phyloP scores from a whole-genome alignment of 257 asterid species.

The Solanum chmielewskii region DNA sequence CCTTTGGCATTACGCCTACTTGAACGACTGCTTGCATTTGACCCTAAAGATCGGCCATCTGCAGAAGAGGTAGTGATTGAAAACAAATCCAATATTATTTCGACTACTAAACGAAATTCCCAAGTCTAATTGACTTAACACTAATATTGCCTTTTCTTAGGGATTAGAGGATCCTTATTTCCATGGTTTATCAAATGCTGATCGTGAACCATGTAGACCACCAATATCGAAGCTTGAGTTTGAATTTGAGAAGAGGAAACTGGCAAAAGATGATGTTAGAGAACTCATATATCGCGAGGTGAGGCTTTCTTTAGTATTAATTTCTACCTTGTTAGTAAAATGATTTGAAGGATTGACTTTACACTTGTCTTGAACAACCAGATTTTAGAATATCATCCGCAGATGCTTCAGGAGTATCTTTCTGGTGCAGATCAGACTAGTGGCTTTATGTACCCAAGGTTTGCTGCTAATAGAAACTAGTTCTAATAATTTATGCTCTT shows the following conservation, averaged over 20 bases:
- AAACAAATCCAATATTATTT: not conserved
- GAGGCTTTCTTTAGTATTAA: not conserved
- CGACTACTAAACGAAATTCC: not conserved
- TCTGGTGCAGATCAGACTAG: slow-evolving; percentile 88
- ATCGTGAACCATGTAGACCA: slow-evolving; percentile 72
- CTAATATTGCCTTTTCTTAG: slow-evolving; percentile 26
- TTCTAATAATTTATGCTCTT: not conserved
- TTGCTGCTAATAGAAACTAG: slow-evolving; percentile 1
- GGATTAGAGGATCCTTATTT: slow-evolving; percentile 78
- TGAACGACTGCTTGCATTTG: slow-evolving; percentile 80
- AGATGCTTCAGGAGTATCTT: slow-evolving; percentile 92
- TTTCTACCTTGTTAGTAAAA: slow-evolving; percentile 3
- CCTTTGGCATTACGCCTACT: slow-evolving; percentile 75
- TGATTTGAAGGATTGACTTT: not conserved
- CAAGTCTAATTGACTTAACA: not conserved
- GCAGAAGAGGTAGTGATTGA: slow-evolving; percentile 64
- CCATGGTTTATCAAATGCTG: slow-evolving; percentile 61
- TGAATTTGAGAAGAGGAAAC: slow-evolving; percentile 86
- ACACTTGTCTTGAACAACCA: slow-evolving; percentile 12
- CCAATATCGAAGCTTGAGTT: slow-evolving; percentile 94
- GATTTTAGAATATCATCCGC: slow-evolving; percentile 96
- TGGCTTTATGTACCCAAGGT: slow-evolving; percentile 99
- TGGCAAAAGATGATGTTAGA: slow-evolving; percentile 86
- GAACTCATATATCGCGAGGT: slow-evolving; percentile 74
- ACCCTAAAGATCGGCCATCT: slow-evolving; percentile 88